Conservation (phyloP, 2,329 filamentous ascomycete genomes). For the Cordyceps javanica region DNA sequence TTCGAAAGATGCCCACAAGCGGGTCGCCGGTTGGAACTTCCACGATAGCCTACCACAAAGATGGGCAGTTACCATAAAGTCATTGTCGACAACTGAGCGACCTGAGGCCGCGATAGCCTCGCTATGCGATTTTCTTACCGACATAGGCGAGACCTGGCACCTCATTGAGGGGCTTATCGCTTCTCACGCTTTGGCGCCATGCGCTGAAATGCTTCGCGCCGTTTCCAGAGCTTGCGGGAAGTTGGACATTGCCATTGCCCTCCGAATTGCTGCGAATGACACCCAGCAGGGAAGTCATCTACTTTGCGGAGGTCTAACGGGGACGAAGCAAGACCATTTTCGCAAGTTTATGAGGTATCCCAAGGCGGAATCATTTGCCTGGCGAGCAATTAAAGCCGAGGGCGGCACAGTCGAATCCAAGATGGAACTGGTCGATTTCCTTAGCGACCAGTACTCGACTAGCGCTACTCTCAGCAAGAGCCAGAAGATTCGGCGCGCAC, state of each 20-base stretch:
- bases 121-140: not conserved
- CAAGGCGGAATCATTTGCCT: not conserved
- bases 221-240: not conserved
- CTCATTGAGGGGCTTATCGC: not conserved
- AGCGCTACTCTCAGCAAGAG: conserved; percentile 24
- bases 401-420: conserved; percentile 15
- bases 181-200: not conserved
- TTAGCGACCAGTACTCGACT: conserved; percentile 26
- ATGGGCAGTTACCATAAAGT: not conserved
- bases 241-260: not conserved
- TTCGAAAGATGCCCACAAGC: not conserved
- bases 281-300: not conserved
- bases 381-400: conserved; percentile 4
- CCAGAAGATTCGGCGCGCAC: conserved; percentile 25
- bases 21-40: not conserved
- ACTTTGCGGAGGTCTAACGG: not conserved
- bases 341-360: not conserved
- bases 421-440: conserved; percentile 24
- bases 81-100: not conserved
- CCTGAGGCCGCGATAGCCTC: not conserved
- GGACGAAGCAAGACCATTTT: not conserved
- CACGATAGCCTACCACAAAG: not conserved
- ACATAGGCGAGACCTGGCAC: conserved; percentile 3
- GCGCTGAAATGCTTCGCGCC: not conserved
- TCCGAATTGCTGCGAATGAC: not conserved